Evolutionary conservation across 2,329 filamentous ascomycete species (phyloP).

Genomic region (Fusarium sp.): DNA sequence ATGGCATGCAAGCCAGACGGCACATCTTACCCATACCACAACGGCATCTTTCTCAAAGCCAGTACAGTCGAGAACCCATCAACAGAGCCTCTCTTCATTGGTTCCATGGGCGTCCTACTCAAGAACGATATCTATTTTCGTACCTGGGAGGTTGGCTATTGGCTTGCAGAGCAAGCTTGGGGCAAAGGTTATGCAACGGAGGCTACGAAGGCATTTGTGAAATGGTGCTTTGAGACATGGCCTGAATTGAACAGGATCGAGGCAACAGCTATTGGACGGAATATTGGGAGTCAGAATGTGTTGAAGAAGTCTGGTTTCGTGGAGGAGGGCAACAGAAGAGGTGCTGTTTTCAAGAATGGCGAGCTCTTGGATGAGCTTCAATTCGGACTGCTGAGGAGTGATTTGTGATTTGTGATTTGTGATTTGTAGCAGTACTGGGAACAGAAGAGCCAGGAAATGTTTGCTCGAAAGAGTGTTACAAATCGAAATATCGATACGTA

Average conservation of each 20-base stretch:
- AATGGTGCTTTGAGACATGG: slow-evolving; percentile 59
- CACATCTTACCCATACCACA: slow-evolving; percentile 47
- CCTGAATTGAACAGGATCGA: slow-evolving; percentile 58
- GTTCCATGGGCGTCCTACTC: slow-evolving; percentile 56
- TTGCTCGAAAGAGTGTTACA: not conserved
- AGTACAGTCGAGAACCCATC: slow-evolving; percentile 45
- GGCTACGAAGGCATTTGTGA: slow-evolving; percentile 53
- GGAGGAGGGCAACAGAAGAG: slow-evolving; percentile 58
- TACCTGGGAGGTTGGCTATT: slow-evolving; percentile 64
- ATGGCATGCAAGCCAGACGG: slow-evolving; percentile 29
- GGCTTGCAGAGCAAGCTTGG: slow-evolving; percentile 57
- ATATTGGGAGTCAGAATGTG: slow-evolving; percentile 58
- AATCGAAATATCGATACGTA: not conserved
- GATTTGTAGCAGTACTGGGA: not conserved
- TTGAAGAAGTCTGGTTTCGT: slow-evolving; percentile 58
- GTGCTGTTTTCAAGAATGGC: slow-evolving; percentile 58
- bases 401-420: slow-evolving; percentile 49
- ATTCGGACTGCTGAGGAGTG: slow-evolving; percentile 55
- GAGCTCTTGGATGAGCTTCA: slow-evolving; percentile 53
- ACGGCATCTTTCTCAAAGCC: slow-evolving; percentile 53
- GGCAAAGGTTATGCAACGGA: slow-evolving; percentile 60
- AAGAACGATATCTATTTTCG: slow-evolving; percentile 55
- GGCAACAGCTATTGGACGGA: slow-evolving; percentile 53
- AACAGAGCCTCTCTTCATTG: slow-evolving; percentile 49
- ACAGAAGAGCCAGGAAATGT: not conserved